Evolutionary conservation across 495 filamentous ascomycete species (phyloP).

Genomic region (Daldinia grandis): DNA sequence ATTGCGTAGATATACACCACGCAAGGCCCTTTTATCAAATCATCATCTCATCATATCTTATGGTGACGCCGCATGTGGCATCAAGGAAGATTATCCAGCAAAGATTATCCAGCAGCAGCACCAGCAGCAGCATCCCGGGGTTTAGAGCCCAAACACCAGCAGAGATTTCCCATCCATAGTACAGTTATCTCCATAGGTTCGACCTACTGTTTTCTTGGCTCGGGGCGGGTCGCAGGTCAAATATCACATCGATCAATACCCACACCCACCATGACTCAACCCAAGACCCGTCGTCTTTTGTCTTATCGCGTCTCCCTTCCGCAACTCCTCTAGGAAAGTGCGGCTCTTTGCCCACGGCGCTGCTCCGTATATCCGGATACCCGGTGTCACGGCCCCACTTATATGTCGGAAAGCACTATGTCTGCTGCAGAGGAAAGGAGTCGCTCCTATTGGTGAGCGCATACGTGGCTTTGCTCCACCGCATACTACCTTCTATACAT

Average conservation of each 20-base stretch:
- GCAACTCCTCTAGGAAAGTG: constrained; percentile 3
- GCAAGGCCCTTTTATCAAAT: not conserved
- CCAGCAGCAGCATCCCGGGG: not conserved
- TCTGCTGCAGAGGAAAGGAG: constrained; percentile 5
- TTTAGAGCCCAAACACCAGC: constrained; percentile 1
- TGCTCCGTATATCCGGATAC: not conserved
- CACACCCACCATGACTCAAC: not conserved
- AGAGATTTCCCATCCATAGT: not conserved
- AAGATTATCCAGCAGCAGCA: too few relatives aligned
- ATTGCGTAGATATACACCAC: not conserved
- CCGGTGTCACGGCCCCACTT: not conserved
- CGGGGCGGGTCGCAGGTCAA: not conserved
- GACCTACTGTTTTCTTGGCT: constrained; percentile 2
- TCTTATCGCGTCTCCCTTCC: not conserved
- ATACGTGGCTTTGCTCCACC: not conserved
- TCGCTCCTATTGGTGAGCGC: constrained; percentile 15
- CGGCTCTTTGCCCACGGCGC: not conserved
- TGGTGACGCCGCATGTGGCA: not conserved
- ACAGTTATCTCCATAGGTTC: constrained; percentile 1
- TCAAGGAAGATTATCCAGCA: not conserved
- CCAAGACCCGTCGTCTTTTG: not conserved
- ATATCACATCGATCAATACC: not conserved
- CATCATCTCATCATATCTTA: not conserved
- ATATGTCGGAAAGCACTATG: not conserved
- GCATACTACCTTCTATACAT: too few relatives aligned